Evolutionary conservation across 345 rosid species (phyloP).

Genomic region (Pistacia atlantica): DNA sequence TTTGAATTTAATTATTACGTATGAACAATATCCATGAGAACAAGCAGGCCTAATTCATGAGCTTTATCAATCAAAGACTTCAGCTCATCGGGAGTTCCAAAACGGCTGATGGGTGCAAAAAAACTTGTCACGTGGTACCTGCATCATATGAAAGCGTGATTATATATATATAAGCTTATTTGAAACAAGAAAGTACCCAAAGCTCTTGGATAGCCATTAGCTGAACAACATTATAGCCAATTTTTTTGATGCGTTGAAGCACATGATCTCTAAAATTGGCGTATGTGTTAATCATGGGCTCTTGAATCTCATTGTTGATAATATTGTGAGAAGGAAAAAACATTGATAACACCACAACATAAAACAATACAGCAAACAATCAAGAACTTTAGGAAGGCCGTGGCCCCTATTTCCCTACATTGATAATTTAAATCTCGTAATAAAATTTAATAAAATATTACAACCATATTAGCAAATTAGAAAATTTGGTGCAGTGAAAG

Average conservation of each 20-base stretch:
- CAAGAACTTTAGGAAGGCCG: background rate
- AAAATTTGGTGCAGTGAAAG: background rate
- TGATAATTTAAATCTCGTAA: background rate
- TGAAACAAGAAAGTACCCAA: slow-evolving; percentile 62
- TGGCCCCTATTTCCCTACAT: background rate
- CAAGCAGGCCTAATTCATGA: slow-evolving; percentile 91
- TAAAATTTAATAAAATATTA: background rate
- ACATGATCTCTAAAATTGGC: slow-evolving; percentile 90
- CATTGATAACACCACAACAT: background rate
- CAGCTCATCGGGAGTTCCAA: slow-evolving; percentile 96
- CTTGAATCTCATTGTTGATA: slow-evolving; percentile 52
- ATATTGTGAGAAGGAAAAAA: slow-evolving; percentile 16
- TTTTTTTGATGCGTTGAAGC: slow-evolving; percentile 91
- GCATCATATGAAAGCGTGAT: slow-evolving; percentile 35
- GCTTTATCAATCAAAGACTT: slow-evolving; percentile 94
- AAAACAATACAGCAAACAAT: background rate
- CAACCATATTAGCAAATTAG: background rate
- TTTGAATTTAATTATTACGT: slow-evolving; percentile 50
- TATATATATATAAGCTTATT: background rate
- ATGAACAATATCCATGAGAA: slow-evolving; percentile 98
- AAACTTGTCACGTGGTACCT: slow-evolving; percentile 97
- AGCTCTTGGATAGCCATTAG: slow-evolving; percentile 99
- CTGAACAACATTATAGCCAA: slow-evolving; percentile 96
- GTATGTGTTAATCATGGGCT: slow-evolving; percentile 81
- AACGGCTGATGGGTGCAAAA: slow-evolving; percentile 96